Base-by-base conservation (phyloP, 2,329 filamentous ascomycete species). In the Exophiala xenobiotica region DNA sequence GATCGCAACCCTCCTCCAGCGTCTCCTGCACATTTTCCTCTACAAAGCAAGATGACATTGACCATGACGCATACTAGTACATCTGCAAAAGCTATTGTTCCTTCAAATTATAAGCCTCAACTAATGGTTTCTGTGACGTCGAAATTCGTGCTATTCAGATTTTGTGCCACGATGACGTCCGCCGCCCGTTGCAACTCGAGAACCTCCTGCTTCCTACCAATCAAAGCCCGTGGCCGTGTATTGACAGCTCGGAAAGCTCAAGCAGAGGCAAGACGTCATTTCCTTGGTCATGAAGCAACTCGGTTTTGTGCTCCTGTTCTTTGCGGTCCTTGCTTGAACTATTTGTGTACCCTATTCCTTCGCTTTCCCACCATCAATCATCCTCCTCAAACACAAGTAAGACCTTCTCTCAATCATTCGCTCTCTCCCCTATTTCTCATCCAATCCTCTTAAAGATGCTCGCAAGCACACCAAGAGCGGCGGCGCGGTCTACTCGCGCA, bases 381-480 rank as follows among this genome's bases (percentile, higher is more conserved):
- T n/a, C n/a, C n/a, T n/a, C n/a, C n/a, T n/a, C n/a, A n/a, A n/a
- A n/a, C n/a, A n/a, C n/a, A n/a, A n/a, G n/a, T n/a, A n/a, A n/a
- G n/a, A n/a, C n/a, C n/a, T n/a, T n/a, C n/a, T n/a, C n/a, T n/a
- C n/a, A n/a, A n/a, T n/a, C 26, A 20, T 9, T 23, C 39, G 14
- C 18, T 16, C 19, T 14, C 26, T 35, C 19, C 8, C 19, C 14
- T 22, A 6, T 12, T 18, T 19, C 22, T 26, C 20, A 38, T n/a
- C 26, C 38, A 22, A 18, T 29, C 18, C 18, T 22, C 8, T 27
- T 18, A 40, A 50, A 7, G 20, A 58, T 58, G 55, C 38, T 54
- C 9, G 35, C 48, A 37, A 58, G 35, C 26, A 58, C 51, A 43
- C 55, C 55, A 4, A 33, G 51, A 39, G 48, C 35, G 39, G 55